A percentile compares a stretch with the other conserved stretches of the same genome.
These are phyloP conservation scores for Rhizopus delemar DNA, from an alignment of 371 early-diverging fungal genomes.

Conservation along the genomic window DNA sequence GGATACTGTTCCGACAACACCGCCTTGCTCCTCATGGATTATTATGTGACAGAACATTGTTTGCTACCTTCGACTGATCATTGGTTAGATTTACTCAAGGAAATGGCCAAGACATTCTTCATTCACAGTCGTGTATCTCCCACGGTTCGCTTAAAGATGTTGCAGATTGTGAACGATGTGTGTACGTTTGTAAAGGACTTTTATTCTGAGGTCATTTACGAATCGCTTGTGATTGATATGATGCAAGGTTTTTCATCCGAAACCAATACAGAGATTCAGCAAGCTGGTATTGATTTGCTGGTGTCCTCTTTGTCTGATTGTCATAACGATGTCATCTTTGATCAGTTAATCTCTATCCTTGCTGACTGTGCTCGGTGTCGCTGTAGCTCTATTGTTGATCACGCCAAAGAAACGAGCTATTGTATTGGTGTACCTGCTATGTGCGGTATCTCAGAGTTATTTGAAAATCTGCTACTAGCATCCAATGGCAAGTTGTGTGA, in stretches of 20 bases:
- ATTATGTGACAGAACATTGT: conserved; percentile 62
- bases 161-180: conserved; percentile 58
- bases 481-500: conserved; percentile 43
- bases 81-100: conserved; percentile 61
- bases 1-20: conserved; percentile 58
- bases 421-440: conserved; percentile 39
- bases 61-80: conserved; percentile 65
- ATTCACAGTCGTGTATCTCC: conserved; percentile 37
- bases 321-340: conserved; percentile 42
- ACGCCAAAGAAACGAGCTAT: neutral
- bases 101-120: conserved; percentile 59
- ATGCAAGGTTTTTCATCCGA: conserved; percentile 58
- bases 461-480: conserved; percentile 32
- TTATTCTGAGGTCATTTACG: conserved; percentile 52
- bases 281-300: conserved; percentile 52
- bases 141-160: conserved; percentile 49
- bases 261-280: conserved; percentile 50
- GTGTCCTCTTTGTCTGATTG: conserved; percentile 42
- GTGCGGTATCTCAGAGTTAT: conserved; percentile 42
- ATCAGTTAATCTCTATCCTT: conserved; percentile 43
- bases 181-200: conserved; percentile 62
- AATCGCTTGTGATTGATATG: conserved; percentile 58
- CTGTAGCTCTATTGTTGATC: conserved; percentile 23
- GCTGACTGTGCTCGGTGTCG: conserved; percentile 46
- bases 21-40: conserved; percentile 55